These are phyloP conservation scores for Fusarium drepaniforme DNA, from an alignment of 2,329 filamentous ascomycete species.

Conservation along the genomic window DNA sequence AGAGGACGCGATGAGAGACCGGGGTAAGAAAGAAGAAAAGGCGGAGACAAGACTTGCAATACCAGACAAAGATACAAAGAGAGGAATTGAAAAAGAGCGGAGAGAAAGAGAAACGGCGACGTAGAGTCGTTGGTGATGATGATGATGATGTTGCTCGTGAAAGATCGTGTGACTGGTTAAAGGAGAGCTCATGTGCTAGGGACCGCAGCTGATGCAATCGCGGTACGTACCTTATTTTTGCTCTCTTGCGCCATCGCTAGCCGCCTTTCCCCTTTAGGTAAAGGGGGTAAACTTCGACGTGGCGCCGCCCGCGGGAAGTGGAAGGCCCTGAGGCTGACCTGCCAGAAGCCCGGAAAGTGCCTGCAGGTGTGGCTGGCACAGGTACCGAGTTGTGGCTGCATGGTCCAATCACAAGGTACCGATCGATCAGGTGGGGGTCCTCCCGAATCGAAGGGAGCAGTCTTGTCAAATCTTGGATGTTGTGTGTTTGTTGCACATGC, in stretches of 20 bases:
- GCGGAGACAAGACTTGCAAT: neutral
- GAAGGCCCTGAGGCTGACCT: neutral
- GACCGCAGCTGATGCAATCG: conserved; percentile 28
- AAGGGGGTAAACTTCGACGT: neutral
- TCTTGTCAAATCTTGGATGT: neutral
- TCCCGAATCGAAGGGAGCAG: conserved; percentile 6
- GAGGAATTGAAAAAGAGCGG: neutral
- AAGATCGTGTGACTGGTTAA: conserved; percentile 29
- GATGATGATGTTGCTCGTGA: conserved; percentile 8
- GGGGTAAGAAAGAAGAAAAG: neutral
- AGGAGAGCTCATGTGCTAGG: conserved; percentile 28
- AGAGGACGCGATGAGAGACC: neutral
- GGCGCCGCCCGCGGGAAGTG: conserved; percentile 8
- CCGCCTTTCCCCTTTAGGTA: neutral
- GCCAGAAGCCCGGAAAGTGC: conserved; percentile 8
- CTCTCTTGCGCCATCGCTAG: neutral
- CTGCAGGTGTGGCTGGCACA: conserved; percentile 30
- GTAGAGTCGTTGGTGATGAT: conserved; percentile 5
- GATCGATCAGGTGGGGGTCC: conserved; percentile 14
- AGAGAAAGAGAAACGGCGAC: neutral
- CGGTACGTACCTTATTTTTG: conserved; percentile 21
- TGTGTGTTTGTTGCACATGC: neutral
- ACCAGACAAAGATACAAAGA: neutral
- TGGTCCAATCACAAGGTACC: conserved; percentile 12
- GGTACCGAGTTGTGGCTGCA: conserved; percentile 34